A percentile compares a stretch with the other conserved stretches of the same genome.
phyloP scores from a whole-genome alignment of 2,329 filamentous ascomycete genomes.

The Calonectria multiphialidica region DNA sequence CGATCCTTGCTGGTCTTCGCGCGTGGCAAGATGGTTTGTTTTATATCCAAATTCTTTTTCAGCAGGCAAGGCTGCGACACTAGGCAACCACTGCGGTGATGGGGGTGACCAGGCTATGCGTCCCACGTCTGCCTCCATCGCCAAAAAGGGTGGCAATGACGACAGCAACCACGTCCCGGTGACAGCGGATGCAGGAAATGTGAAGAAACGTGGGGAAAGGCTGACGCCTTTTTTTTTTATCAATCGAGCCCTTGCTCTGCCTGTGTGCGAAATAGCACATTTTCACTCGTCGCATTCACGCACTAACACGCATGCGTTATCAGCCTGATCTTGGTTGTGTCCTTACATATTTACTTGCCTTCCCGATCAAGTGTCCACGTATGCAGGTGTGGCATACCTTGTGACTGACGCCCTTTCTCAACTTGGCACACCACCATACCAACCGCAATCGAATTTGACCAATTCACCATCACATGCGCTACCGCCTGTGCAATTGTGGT shows the following conservation, averaged over 20 bases:
- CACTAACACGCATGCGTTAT: constrained; percentile 31
- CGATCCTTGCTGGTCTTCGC: constrained; percentile 6
- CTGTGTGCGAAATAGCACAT: constrained; percentile 26
- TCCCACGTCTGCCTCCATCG: background rate
- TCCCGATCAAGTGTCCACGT: constrained; percentile 28
- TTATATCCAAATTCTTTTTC: constrained; percentile 26
- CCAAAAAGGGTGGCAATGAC: constrained; percentile 4
- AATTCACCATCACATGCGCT: constrained; percentile 25
- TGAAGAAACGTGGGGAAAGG: constrained; percentile 15
- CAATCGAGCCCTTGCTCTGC: constrained; percentile 4
- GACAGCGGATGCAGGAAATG: background rate
- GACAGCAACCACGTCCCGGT: background rate
- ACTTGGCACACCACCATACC: constrained; percentile 23
- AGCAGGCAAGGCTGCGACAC: constrained; percentile 23
- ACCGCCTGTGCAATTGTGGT: constrained; percentile 8
- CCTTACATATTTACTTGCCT: constrained; percentile 24
- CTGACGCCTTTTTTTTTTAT: background rate
- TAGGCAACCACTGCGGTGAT: background rate
- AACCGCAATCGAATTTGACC: constrained; percentile 29
- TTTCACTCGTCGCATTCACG: constrained; percentile 24
- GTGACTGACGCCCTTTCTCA: constrained; percentile 35
- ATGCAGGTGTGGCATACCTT: constrained; percentile 38
- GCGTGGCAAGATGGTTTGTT: constrained; percentile 12
- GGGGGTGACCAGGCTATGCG: background rate
- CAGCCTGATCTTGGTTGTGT: constrained; percentile 33